phyloP scores from a whole-genome alignment of 345 rosid species.

The Eucalyptus cladocalyx region DNA sequence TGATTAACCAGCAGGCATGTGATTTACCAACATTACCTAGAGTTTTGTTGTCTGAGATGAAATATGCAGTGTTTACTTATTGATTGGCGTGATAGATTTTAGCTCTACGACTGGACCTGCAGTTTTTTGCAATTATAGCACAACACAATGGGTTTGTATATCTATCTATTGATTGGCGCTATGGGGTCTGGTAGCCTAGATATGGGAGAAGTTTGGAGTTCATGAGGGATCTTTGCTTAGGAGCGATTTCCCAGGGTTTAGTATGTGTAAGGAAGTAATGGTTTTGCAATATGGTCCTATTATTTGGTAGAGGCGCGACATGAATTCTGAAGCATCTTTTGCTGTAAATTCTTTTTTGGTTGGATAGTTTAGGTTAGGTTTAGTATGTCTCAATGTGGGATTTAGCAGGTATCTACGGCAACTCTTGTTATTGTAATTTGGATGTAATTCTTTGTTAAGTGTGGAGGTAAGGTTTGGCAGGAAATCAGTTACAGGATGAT shows the following conservation, averaged over 20 bases:
- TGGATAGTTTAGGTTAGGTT: not conserved
- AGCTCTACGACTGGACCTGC: not conserved
- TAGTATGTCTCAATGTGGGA: not conserved
- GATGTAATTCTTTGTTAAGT: not conserved
- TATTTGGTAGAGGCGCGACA: not conserved
- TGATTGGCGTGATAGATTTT: too few relatives aligned
- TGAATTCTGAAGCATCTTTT: not conserved
- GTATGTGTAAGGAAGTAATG: not conserved
- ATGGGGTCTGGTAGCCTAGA: not conserved
- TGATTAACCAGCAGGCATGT: too few relatives aligned
- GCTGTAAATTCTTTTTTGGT: accelerated
- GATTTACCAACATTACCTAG: too few relatives aligned
- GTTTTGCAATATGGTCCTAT: not conserved
- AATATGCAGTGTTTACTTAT: too few relatives aligned
- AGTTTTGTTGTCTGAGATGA: too few relatives aligned
- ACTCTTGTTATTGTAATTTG: not conserved
- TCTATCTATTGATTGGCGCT: not conserved
- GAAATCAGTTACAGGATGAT: not conserved
- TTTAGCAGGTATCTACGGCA: not conserved
- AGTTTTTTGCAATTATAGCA: not conserved
- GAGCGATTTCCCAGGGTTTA: not conserved
- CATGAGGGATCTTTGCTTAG: not conserved
- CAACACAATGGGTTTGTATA: not conserved
- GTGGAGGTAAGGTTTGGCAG: not conserved
- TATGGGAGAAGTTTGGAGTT: not conserved